Evolutionary conservation across 2,329 filamentous ascomycete genomes (phyloP), one percentile per base, ranked within the genome.

Genomic region (Cytospora piceae): DNA sequence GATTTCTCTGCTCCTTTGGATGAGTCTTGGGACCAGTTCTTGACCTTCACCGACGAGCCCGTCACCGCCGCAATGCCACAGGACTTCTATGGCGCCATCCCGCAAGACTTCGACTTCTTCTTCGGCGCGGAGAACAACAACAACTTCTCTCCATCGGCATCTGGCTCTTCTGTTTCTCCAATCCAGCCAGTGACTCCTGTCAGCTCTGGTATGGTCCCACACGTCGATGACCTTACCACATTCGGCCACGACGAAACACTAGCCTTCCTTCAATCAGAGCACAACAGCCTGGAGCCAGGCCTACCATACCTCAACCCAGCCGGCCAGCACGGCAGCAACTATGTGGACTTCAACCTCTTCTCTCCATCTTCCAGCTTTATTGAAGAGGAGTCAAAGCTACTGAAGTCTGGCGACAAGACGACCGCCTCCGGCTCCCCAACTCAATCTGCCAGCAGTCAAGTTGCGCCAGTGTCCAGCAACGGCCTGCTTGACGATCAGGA

Each of bases 341-440:
- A 86, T 70, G 75, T 79, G 69, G 84, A 86, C 76, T 86, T 86
- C 76, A 82, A 80, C 71, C 79, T 86, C 20, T 86, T 80, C 76
- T 86, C 83, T 58, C 83, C 84, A 3, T 74, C 76, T 27, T 80
- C 82, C 22, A 78, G 75, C 66, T 79, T 79, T 72, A 76, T 82
- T 17, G 82, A 84, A 64, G 83, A 85, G 66, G 83, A 86, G 54
- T 77, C 72, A 29, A 71, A 71, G 63, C 68, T 69, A 46, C 55
- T 73, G n/a, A 67, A 67, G 55, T 69, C 70, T 57, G 67, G 65
- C 52, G 67, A 67, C 11, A 61, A 57, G 57, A 55, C 39, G 52
- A 56, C 32, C 39, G 24, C 51, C 15, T 55, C 66, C 29, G 12
- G 54, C 4, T 34, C 39, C 15, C 49, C 29, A 29, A 24, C 17